Conservation (phyloP, 441 rosid species). For the Corymbia citriodora region DNA sequence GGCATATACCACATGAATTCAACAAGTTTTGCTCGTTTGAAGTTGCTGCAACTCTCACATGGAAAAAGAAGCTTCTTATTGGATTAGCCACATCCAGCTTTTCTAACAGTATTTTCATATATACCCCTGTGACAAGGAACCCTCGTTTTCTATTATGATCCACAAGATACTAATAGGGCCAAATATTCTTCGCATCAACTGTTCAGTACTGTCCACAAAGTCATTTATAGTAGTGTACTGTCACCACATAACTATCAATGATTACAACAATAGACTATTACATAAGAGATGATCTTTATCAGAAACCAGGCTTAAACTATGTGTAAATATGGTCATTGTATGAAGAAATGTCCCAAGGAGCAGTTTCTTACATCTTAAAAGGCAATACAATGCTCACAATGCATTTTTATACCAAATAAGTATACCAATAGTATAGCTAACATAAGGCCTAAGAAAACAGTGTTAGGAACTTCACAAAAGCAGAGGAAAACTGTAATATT, state of each 20-base stretch:
- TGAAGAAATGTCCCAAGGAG: background rate
- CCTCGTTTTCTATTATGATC: background rate
- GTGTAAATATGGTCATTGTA: background rate
- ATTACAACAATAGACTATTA: background rate
- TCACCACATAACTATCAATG: background rate
- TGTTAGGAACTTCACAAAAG: background rate
- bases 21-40: background rate
- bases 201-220: background rate
- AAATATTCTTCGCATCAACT: background rate
- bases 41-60: background rate
- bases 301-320: background rate
- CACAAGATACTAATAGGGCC: background rate
- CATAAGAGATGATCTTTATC: background rate
- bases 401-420: background rate
- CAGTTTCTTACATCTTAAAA: background rate
- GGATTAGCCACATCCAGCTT: background rate
- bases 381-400: background rate
- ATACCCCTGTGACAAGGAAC: background rate
- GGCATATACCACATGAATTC: background rate
- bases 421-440: background rate
- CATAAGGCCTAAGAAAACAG: background rate
- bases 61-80: background rate
- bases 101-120: background rate
- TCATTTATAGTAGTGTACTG: background rate
- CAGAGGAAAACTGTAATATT: accelerated